A percentile compares a stretch with the other conserved stretches of the same genome.
These are phyloP conservation scores for Corymbia maculata DNA, from an alignment of 345 rosid genomes.

Conservation along the genomic window DNA sequence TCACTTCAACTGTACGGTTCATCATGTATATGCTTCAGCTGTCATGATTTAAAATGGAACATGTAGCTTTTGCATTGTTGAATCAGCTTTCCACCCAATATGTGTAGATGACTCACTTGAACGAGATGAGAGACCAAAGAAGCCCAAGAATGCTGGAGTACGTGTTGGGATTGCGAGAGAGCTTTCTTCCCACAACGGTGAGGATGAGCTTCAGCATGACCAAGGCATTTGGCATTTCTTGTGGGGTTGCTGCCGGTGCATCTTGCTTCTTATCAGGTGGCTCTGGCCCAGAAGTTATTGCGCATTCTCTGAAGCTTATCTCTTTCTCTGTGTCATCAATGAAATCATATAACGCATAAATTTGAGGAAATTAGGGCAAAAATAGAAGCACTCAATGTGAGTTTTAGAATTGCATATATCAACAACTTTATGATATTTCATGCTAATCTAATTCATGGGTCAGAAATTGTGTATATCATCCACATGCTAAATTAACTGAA, in stretches of 20 bases:
- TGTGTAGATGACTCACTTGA: constrained; percentile 17
- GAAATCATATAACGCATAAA: not conserved
- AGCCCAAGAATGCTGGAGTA: constrained; percentile 46
- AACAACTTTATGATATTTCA: not conserved
- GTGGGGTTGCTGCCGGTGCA: not conserved
- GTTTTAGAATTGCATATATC: not conserved
- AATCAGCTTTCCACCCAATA: not conserved
- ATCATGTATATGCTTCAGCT: not conserved
- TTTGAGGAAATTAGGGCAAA: not conserved
- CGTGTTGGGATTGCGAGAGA: constrained; percentile 48
- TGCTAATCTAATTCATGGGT: not conserved
- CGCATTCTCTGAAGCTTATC: constrained; percentile 37
- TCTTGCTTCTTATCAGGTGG: constrained; percentile 8
- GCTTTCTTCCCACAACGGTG: constrained; percentile 37
- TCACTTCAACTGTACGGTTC: not conserved
- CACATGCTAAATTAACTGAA: not conserved
- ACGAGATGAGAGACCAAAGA: constrained; percentile 47
- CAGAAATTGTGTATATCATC: not conserved
- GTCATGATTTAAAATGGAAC: not conserved
- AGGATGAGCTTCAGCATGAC: constrained; percentile 38
- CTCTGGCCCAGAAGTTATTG: constrained; percentile 6
- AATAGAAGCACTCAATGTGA: not conserved
- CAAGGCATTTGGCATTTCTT: constrained; percentile 34
- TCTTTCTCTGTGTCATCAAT: constrained; percentile 21
- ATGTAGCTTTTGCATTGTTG: not conserved